Base-by-base conservation (phyloP, 1,284 basidiomycete genomes). In the Malassezia dermatis region DNA sequence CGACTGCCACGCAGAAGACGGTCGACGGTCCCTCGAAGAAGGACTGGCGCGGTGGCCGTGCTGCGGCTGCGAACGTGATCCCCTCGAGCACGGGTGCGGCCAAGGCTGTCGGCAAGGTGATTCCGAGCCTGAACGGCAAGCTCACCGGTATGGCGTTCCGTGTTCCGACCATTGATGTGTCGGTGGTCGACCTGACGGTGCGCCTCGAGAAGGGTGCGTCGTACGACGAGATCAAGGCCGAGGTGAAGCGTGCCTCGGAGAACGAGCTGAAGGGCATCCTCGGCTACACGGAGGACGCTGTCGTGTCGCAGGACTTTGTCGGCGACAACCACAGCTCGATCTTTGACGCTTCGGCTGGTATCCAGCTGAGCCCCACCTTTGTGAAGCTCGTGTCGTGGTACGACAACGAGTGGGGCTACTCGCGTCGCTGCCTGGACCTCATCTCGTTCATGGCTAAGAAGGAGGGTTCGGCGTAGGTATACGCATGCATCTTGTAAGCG, bases 51-150 rank as follows among this genome's bases (percentile, higher is more conserved):
- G 94, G 94, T 77, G 93, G 93, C 70, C 94, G 93, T 81, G 84
- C 85, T 71, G 90, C 93, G 63, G 85, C 85, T 78, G 87, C 87
- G 80, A 99, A 99, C 85, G 96, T 99, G 80, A 99, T 99, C 76
- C 93, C 93, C 58, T 96, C 93, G 28, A 94, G 89, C 73, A 98
- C 94, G 63, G 93, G 93, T 81, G 93, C 93, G 64, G 94, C 94
- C 78, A 98, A 98, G 79, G 59, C 91, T 64, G 93, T 96, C 76
- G 93, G 93, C 76, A 95, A 98, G 83, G 93, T 98, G 77, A 98
- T 98, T 76, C 93, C 93, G 63, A 78, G 79, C 61, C 83, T 99
- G 71, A 95, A 96, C 79, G 93, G 93, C 80, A 98, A 96, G 81
- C 85, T 75, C 30, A 89, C 87, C 62, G 89, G 89, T 78, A 86